These are phyloP conservation scores for Mariannaea sp. DNA, from an alignment of 2,329 filamentous ascomycete genomes.

Conservation along the genomic window DNA sequence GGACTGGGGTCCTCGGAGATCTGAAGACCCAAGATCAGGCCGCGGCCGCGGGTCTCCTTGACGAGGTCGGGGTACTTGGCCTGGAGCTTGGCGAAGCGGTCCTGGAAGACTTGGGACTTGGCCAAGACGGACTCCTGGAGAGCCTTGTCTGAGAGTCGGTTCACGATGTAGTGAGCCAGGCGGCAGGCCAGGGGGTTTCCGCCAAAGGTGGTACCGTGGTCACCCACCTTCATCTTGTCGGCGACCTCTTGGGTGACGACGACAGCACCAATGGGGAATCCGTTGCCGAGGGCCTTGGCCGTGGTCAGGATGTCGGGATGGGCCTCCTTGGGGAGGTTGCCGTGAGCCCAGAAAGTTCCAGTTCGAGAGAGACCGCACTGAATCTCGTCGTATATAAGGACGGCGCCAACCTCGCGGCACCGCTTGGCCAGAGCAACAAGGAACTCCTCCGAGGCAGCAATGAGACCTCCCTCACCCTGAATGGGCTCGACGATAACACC, in stretches of 20 bases:
- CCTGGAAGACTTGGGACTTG: constrained; percentile 62
- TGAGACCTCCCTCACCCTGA: constrained; percentile 93
- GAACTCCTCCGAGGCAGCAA: constrained; percentile 82
- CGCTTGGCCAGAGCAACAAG: constrained; percentile 80
- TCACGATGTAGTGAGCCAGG: constrained; percentile 84
- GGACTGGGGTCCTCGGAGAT: constrained; percentile 72
- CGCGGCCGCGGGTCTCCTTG: constrained; percentile 78
- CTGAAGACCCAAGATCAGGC: constrained; percentile 87
- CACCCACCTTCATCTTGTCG: constrained; percentile 61
- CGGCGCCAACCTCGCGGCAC: constrained; percentile 84
- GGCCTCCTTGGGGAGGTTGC: constrained; percentile 71
- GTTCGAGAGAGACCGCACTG: constrained; percentile 92
- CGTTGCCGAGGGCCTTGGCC: constrained; percentile 95
- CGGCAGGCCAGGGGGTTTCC: constrained; percentile 87
- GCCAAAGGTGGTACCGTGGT: constrained; percentile 94
- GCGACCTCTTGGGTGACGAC: constrained; percentile 48
- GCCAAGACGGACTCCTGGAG: constrained; percentile 71
- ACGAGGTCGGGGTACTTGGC: constrained; percentile 68
- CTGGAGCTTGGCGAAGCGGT: constrained; percentile 54
- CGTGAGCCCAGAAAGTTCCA: constrained; percentile 89
- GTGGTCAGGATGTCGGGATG: constrained; percentile 95
- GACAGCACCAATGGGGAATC: constrained; percentile 86
- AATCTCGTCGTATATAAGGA: constrained; percentile 95
- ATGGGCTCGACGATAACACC: constrained; percentile 97
- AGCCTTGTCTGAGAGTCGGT: constrained; percentile 70